Evolutionary conservation across 345 rosid genomes (phyloP).

Genomic region (Salix dunnii): DNA sequence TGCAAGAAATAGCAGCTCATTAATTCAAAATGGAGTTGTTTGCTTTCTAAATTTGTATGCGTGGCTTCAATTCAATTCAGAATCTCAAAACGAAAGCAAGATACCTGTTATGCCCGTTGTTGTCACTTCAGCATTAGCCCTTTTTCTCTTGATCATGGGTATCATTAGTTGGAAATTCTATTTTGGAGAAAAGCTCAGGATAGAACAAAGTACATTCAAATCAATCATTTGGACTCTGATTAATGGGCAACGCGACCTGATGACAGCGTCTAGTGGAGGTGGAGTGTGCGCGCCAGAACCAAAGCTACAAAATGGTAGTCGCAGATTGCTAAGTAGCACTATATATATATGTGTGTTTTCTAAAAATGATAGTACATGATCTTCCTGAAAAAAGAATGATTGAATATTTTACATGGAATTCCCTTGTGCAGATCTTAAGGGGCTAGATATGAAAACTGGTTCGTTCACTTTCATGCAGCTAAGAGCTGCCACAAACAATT

Average conservation of each 20-base stretch:
- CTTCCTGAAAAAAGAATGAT: no score
- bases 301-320: no score
- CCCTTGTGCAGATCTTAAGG: conserved; percentile 5
- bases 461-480: conserved; percentile 47
- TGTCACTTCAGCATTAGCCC: not conserved
- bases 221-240: not conserved
- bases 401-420: no score
- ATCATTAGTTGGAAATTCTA: conserved; percentile 23
- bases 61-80: not conserved
- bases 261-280: no score
- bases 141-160: not conserved
- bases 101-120: conserved; percentile 11
- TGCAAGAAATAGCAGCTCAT: no score
- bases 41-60: not conserved
- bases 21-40: not conserved
- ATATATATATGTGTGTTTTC: no score
- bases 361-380: no score
- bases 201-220: conserved; percentile 13
- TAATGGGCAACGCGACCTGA: no score
- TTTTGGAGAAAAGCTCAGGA: not conserved
- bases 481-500: conserved; percentile 45
- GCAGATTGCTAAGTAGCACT: no score
- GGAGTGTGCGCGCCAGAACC: no score
- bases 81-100: not conserved
- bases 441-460: conserved; percentile 18